These are phyloP conservation scores for Neofusicoccum cordaticola DNA, from an alignment of 2,329 filamentous ascomycete species.

Conservation along the genomic window DNA sequence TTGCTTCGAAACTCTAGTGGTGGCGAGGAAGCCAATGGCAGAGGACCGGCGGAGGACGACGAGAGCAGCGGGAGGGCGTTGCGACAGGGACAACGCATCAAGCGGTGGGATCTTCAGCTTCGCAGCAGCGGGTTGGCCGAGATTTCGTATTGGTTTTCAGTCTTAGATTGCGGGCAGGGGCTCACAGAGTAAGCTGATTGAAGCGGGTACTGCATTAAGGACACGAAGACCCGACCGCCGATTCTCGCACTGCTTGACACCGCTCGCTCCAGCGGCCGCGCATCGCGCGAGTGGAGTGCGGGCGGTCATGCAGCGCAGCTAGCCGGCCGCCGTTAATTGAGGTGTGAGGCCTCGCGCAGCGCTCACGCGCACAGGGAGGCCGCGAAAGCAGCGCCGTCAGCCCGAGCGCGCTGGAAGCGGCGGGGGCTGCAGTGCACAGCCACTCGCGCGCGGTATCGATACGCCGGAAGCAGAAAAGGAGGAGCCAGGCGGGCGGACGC, in stretches of 20 bases:
- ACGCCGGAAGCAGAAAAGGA: not conserved
- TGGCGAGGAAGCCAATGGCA: not conserved
- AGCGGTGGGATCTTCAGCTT: conserved; percentile 2
- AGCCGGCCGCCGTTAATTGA: not conserved
- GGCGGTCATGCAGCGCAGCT: not conserved
- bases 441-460: not conserved
- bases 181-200: conserved; percentile 1
- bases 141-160: conserved; percentile 1
- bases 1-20: not conserved
- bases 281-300: not conserved
- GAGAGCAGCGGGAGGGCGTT: not conserved
- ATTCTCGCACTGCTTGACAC: not conserved
- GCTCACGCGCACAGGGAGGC: too few species aligned
- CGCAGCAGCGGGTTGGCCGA: conserved; percentile 5
- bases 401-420: too few species aligned
- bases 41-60: not conserved
- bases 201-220: not conserved
- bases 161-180: conserved; percentile 1
- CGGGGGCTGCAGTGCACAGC: not conserved
- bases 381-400: too few species aligned
- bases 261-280: not conserved
- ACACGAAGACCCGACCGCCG: conserved; percentile 5
- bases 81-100: not conserved
- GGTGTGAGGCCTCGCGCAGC: too few species aligned
- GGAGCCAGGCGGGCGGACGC: not conserved